A percentile compares a stretch with the other conserved stretches of the same genome.
Conservation (phyloP, 805 yeast genomes). For the Metschnikowia anglica region DNA sequence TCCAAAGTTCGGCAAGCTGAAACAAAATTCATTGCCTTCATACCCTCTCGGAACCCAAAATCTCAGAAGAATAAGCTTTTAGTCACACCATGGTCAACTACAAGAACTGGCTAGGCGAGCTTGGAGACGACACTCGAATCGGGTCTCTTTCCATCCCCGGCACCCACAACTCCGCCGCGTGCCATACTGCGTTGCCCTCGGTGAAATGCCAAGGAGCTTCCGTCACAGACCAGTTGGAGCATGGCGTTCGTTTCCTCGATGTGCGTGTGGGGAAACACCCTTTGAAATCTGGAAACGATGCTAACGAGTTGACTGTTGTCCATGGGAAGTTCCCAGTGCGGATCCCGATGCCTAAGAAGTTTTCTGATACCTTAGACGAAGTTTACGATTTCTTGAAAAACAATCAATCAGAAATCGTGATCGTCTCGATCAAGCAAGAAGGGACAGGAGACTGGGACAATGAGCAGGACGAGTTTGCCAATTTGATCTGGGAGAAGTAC, state of each 20-base stretch:
- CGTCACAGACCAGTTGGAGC: constrained; percentile 58
- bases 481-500: constrained; percentile 57
- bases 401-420: constrained; percentile 58
- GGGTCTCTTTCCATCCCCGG: constrained; percentile 69
- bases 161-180: constrained; percentile 83
- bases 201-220: constrained; percentile 72
- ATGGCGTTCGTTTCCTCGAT: constrained; percentile 78
- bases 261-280: constrained; percentile 61
- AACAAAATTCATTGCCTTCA: no score
- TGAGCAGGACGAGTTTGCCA: constrained; percentile 61
- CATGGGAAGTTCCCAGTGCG: constrained; percentile 78
- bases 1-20: no score
- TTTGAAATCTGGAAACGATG: constrained; percentile 48
- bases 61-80: not conserved
- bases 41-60: no score
- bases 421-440: constrained; percentile 72
- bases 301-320: constrained; percentile 59
- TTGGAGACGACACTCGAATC: constrained; percentile 51
- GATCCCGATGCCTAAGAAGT: constrained; percentile 53
- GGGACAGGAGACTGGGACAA: constrained; percentile 68
- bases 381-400: constrained; percentile 55
- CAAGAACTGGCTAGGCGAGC: constrained; percentile 53
- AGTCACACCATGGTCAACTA: constrained; percentile 36
- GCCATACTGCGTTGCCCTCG: constrained; percentile 66
- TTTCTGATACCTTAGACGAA: constrained; percentile 53